These are phyloP conservation scores for Aspergillus sclerotialis DNA, from an alignment of 2,329 filamentous ascomycete genomes.

Conservation along the genomic window DNA sequence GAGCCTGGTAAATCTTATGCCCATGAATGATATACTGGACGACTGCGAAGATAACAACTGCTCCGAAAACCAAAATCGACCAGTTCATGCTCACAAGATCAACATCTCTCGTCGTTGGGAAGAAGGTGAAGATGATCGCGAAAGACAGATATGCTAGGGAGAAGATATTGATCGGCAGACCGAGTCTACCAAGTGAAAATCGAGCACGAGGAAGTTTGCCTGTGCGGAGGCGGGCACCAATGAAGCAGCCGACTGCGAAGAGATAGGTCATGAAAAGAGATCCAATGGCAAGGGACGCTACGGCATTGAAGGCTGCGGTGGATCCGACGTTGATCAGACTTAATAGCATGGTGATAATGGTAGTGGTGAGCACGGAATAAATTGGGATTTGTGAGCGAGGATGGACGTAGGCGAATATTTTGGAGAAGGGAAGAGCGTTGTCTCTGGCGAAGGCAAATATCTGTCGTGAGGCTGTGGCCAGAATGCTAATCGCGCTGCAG, in stretches of 20 bases:
- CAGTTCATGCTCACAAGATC: slow-evolving; percentile 3
- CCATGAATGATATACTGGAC: slow-evolving; percentile 15
- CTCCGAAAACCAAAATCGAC: slow-evolving; percentile 18
- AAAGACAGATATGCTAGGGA: slow-evolving; percentile 13
- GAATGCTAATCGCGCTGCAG: slow-evolving; percentile 22
- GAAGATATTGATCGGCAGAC: slow-evolving; percentile 20
- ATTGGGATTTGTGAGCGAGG: slow-evolving; percentile 35
- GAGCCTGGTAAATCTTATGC: slow-evolving; percentile 13
- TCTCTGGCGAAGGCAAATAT: slow-evolving; percentile 41
- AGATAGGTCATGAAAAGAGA: slow-evolving; percentile 48
- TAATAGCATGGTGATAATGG: slow-evolving; percentile 27
- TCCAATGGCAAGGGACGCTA: slow-evolving; percentile 46
- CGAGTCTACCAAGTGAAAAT: slow-evolving; percentile 19
- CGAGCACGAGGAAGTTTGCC: slow-evolving; percentile 13
- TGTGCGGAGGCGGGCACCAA: slow-evolving; percentile 14
- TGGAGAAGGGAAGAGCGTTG: slow-evolving; percentile 28
- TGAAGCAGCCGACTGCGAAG: slow-evolving; percentile 26
- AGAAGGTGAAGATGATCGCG: slow-evolving; percentile 23
- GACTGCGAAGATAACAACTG: slow-evolving; percentile 17
- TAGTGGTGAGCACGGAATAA: slow-evolving; percentile 28
- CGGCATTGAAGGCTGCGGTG: slow-evolving; percentile 46
- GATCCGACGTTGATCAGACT: slow-evolving; percentile 48
- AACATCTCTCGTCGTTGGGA: slow-evolving; percentile 16
- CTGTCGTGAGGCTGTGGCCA: slow-evolving; percentile 27
- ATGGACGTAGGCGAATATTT: slow-evolving; percentile 23